These are phyloP conservation scores for Xerocomus potaroensis DNA, from an alignment of 768 basidiomycete genomes.

Conservation along the genomic window DNA sequence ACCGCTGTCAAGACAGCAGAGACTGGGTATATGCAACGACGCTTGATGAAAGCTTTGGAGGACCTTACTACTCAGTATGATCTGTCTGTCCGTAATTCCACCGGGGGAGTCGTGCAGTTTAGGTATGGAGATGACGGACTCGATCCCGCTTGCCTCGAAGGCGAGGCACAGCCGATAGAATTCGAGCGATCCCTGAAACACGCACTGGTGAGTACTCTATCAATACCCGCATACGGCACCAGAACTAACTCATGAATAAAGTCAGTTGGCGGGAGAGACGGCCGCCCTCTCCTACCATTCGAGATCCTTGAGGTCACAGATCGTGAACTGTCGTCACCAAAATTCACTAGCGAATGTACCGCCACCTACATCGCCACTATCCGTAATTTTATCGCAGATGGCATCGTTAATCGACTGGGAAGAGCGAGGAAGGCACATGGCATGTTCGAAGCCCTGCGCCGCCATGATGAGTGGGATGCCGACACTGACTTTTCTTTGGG, in stretches of 20 bases:
- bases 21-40: slow-evolving; percentile 99
- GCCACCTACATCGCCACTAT: slow-evolving; percentile 65
- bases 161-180: slow-evolving; percentile 91
- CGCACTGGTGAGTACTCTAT: slow-evolving; percentile 52
- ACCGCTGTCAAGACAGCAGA: slow-evolving; percentile 99
- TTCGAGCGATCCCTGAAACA: slow-evolving; percentile 85
- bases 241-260: slow-evolving; percentile 26
- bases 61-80: slow-evolving; percentile 97
- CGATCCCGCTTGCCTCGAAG: slow-evolving; percentile 94
- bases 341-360: slow-evolving; percentile 69
- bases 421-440: slow-evolving; percentile 64
- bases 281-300: slow-evolving; percentile 74
- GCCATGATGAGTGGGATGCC: slow-evolving; percentile 71
- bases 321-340: slow-evolving; percentile 49
- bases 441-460: slow-evolving; percentile 79
- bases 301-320: slow-evolving; percentile 77
- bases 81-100: slow-evolving; percentile 89
- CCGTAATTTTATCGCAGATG: slow-evolving; percentile 63
- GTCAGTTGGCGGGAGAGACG: slow-evolving; percentile 59
- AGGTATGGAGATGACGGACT: slow-evolving; percentile 95
- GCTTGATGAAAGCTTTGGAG: slow-evolving; percentile 98
- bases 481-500: slow-evolving; percentile 74
- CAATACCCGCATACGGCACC: neutral
- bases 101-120: slow-evolving; percentile 96
- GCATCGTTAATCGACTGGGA: slow-evolving; percentile 64